These are phyloP conservation scores for Henckelia pumila DNA, from an alignment of 257 asterid species.

Conservation along the genomic window DNA sequence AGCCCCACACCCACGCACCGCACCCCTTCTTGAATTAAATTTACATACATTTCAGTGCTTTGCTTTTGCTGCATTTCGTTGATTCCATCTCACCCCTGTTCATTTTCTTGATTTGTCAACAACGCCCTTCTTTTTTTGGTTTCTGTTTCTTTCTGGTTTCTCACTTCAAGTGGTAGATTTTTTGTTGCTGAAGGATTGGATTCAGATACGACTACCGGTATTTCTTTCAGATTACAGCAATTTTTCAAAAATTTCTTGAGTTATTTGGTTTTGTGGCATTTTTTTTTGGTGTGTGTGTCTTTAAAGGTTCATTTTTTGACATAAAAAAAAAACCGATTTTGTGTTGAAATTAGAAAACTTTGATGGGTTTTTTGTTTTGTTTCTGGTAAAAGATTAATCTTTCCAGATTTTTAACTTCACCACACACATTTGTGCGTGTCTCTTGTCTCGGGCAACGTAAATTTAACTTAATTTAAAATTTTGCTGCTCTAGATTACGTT, in stretches of 20 bases:
- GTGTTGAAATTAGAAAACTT: background rate
- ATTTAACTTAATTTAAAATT: conserved; percentile 23
- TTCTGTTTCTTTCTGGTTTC: background rate
- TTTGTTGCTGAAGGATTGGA: background rate
- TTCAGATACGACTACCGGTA: background rate
- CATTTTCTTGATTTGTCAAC: background rate
- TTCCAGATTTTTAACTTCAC: conserved; percentile 10
- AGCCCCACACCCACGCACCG: too few species aligned
- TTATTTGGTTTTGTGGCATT: background rate
- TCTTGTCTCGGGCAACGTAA: conserved; percentile 14
- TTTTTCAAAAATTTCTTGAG: too few species aligned
- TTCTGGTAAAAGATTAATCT: conserved; percentile 1
- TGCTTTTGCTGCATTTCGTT: background rate
- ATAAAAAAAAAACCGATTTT: background rate
- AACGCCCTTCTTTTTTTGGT: too few species aligned
- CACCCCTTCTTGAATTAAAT: background rate
- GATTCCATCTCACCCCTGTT: too few species aligned
- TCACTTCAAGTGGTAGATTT: background rate
- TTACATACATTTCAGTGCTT: background rate
- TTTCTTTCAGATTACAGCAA: background rate
- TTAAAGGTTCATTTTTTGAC: conserved; percentile 14
- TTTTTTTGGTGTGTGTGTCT: too few species aligned
- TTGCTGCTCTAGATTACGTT: conserved; percentile 22
- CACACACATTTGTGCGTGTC: conserved; percentile 10
- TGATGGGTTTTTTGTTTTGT: conserved; percentile 21